Evolutionary conservation across 305 asterid genomes (phyloP).

Genomic region (Fraxinus floribunda): DNA sequence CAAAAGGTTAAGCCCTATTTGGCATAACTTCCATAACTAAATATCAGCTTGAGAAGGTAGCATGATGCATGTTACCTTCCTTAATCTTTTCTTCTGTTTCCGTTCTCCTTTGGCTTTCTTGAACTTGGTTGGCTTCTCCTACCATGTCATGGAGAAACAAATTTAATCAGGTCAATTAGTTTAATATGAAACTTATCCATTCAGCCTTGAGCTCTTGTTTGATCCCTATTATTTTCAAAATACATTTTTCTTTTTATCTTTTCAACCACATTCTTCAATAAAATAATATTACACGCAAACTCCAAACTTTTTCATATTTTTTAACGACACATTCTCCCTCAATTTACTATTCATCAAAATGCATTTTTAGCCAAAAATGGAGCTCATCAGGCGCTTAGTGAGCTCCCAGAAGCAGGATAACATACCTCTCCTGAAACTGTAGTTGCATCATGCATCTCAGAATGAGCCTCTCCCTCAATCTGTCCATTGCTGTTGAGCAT

Average conservation of each 20-base stretch:
- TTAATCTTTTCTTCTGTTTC: conserved; percentile 41
- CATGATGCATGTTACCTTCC: conserved; percentile 43
- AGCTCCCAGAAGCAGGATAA: conserved; percentile 23
- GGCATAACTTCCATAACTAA: not conserved
- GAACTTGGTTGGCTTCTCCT: conserved; percentile 36
- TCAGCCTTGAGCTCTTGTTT: not conserved
- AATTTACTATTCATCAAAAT: not conserved
- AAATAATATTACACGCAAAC: not conserved
- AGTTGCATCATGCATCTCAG: conserved; percentile 31
- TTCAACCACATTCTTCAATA: not conserved
- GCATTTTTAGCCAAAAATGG: not conserved
- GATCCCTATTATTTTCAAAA: not conserved
- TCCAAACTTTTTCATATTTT: too few species aligned
- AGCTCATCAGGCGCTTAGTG: not conserved
- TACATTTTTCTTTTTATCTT: too few species aligned
- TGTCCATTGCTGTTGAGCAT: conserved; percentile 63
- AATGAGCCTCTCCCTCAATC: conserved; percentile 53
- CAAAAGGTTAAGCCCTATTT: conserved; percentile 11
- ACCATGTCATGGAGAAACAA: not conserved
- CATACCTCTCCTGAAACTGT: conserved; percentile 43
- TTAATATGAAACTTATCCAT: conserved; percentile 12
- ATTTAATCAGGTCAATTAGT: conserved; percentile 14
- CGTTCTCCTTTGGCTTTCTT: conserved; percentile 45
- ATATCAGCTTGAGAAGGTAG: not conserved
- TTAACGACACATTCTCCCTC: not conserved